Evolutionary conservation across 202 grass and related monocot genomes (phyloP), one percentile per base, ranked within the genome.

Genomic region (Hordeum pubiflorum): DNA sequence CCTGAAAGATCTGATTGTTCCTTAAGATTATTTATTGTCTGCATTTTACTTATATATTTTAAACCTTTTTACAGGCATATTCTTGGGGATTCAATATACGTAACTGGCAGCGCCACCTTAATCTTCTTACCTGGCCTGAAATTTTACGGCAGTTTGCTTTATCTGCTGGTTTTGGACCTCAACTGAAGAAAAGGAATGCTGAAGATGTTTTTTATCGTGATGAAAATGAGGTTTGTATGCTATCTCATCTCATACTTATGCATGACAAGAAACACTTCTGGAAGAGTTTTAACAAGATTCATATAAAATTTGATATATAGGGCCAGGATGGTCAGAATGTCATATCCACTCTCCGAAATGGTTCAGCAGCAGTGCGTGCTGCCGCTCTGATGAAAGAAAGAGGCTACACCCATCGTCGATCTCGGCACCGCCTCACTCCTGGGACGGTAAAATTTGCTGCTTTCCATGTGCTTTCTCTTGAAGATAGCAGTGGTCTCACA

Each of bases 371-470:
- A 72, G 90, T 91, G 83, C 85, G 86, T 88, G 96, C 96, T 83
- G 92, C 91, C 31, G 85, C 96, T 87, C 69, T 93, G 74, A 95
- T 98, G 92, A 91, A 89, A 67, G 96, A 93, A 89, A 89, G 90
- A 86, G 96, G 96, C n/a, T 95, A 95, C 88, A 89, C 90, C 32
- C 69, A 87, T 79, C 80, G 89, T 15, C 62, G 88, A 79, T 87
- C 88, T 58, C 89, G 92, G 23, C 96, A 98, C 72, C 86, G 96
- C 60, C 88, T 98, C 22, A 98, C 96, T 78, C 96, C 96, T 79
- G 96, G 96, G 63, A 98, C 96, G 41, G 92, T 98, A 50, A 98
- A 98, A 63, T 98, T 98, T 89, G 96, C 96, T 44, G 92, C 96
- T 83, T 98, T 98, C 85, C 85, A 98, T 93, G 92, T 98, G 69